Percentiles rank a stretch among this genome's conserved stretches.
These are phyloP conservation scores for Neonectria punicea DNA, from an alignment of 2,329 filamentous ascomycete genomes.

Conservation along the genomic window DNA sequence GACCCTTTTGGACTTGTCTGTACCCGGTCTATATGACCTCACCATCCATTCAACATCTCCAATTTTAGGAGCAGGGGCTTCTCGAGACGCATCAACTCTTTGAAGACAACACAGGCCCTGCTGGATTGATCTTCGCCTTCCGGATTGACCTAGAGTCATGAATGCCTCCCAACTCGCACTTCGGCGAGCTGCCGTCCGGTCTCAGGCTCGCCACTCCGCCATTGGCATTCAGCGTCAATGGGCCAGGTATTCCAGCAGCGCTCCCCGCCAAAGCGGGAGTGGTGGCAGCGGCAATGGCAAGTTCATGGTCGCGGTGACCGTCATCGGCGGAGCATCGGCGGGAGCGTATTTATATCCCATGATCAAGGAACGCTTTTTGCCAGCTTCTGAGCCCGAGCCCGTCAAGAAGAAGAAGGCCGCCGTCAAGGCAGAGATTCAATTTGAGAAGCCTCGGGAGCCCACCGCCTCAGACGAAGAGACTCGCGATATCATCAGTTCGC, in stretches of 20 bases:
- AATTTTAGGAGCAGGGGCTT: constrained; percentile 11
- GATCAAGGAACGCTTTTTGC: constrained; percentile 44
- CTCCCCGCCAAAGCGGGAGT: constrained; percentile 33
- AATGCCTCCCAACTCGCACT: constrained; percentile 45
- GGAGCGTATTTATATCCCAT: constrained; percentile 53
- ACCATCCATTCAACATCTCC: constrained; percentile 33
- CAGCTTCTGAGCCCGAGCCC: constrained; percentile 29
- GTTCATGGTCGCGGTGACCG: constrained; percentile 44
- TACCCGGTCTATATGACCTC: constrained; percentile 40
- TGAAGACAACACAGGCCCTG: background rate
- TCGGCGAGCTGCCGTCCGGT: constrained; percentile 42
- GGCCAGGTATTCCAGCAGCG: constrained; percentile 43
- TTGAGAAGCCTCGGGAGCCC: constrained; percentile 72
- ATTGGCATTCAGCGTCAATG: constrained; percentile 43
- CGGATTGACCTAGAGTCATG: constrained; percentile 37
- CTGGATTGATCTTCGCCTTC: background rate
- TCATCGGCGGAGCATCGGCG: constrained; percentile 53
- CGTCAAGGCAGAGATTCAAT: constrained; percentile 66
- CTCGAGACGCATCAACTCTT: background rate
- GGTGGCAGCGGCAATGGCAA: constrained; percentile 30
- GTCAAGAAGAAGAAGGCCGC: constrained; percentile 20
- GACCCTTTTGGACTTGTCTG: constrained; percentile 25
- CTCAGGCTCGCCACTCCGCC: constrained; percentile 35
- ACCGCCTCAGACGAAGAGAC: constrained; percentile 75
- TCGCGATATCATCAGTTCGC: constrained; percentile 80